A percentile compares a stretch with the other conserved stretches of the same genome.
phyloP scores from a whole-genome alignment of 495 filamentous ascomycete species.

The Annulohypoxylon nitens region DNA sequence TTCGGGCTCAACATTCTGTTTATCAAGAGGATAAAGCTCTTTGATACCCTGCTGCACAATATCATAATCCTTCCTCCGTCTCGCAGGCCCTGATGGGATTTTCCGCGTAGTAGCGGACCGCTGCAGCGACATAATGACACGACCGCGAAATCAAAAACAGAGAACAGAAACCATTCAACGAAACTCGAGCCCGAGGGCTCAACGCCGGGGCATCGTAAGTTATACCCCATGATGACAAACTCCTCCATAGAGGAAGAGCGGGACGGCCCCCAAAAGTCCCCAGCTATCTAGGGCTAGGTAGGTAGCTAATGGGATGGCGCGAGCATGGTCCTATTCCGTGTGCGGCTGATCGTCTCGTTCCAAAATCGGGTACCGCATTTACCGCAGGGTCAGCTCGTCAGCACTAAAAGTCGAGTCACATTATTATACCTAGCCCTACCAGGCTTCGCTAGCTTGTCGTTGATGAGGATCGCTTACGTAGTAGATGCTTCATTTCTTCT shows the following conservation, averaged over 20 bases:
- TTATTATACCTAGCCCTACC: conserved; percentile 19
- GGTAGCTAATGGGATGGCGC: conserved; percentile 25
- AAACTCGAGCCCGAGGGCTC: conserved; percentile 2
- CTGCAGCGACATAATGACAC: conserved; percentile 48
- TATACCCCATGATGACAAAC: conserved; percentile 29
- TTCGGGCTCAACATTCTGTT: conserved; percentile 42
- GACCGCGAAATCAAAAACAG: background rate
- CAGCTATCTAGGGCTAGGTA: conserved; percentile 1
- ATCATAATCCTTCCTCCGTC: conserved; percentile 49
- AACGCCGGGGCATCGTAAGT: conserved; percentile 20
- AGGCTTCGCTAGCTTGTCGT: background rate
- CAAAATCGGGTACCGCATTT: conserved; percentile 6
- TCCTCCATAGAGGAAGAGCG: background rate
- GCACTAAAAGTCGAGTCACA: conserved; percentile 31
- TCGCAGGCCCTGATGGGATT: conserved; percentile 43
- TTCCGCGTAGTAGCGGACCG: conserved; percentile 50
- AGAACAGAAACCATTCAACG: background rate
- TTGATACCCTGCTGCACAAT: conserved; percentile 50
- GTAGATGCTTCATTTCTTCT: conserved; percentile 10
- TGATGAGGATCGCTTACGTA: background rate
- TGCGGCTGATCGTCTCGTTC: conserved; percentile 40
- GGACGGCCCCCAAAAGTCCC: conserved; percentile 26
- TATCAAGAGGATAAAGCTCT: conserved; percentile 50
- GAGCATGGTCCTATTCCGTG: conserved; percentile 25
- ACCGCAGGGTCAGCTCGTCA: conserved; percentile 24